Conservation (phyloP, 768 basidiomycete genomes). For the Tricholoma flavovirens region DNA sequence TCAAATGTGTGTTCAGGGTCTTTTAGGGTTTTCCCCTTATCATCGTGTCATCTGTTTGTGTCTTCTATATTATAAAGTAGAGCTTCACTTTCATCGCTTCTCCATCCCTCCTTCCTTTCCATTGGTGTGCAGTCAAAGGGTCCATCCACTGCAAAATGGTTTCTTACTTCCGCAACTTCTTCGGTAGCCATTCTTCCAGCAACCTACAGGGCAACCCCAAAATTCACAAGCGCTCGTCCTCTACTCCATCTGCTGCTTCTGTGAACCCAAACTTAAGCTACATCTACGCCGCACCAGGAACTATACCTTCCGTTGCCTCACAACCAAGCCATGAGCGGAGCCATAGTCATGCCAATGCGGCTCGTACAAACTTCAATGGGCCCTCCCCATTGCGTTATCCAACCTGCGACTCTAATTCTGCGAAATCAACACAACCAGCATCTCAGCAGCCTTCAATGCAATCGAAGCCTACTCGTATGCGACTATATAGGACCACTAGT, state of each 20-base stretch:
- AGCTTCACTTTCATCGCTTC: background rate
- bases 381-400: constrained; percentile 38
- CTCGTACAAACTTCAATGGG: constrained; percentile 24
- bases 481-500: constrained; percentile 36
- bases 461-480: constrained; percentile 24
- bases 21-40: background rate
- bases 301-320: constrained; percentile 32
- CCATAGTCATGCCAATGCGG: constrained; percentile 31
- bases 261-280: constrained; percentile 28
- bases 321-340: constrained; percentile 31
- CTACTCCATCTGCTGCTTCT: constrained; percentile 27
- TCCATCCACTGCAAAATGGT: constrained; percentile 29
- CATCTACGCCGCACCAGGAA: constrained; percentile 33
- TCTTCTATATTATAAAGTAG: background rate
- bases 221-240: constrained; percentile 38
- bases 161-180: constrained; percentile 40
- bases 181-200: constrained; percentile 13
- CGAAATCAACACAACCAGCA: constrained; percentile 19
- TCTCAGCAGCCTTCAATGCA: constrained; percentile 11
- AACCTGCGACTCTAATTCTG: constrained; percentile 26
- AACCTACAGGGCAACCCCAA: constrained; percentile 26
- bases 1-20: background rate
- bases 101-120: background rate
- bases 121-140: background rate
- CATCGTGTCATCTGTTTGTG: background rate